These are phyloP conservation scores for Aegilops umbellulata DNA, from an alignment of 176 grass and related monocot species.

Conservation along the genomic window DNA sequence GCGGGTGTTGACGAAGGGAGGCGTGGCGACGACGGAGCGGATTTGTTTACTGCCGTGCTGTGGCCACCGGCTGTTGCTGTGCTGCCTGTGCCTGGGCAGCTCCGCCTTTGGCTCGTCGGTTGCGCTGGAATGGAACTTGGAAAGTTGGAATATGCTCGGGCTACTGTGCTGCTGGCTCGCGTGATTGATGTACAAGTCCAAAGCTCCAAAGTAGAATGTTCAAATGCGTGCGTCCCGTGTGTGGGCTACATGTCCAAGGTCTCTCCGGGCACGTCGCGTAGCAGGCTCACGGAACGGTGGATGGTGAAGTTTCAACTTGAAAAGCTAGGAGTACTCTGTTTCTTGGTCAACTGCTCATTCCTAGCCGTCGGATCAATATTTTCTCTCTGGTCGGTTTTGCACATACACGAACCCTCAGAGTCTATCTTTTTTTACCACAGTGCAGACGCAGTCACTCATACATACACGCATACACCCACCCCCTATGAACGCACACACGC, in stretches of 20 bases:
- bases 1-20: slow-evolving; percentile 42
- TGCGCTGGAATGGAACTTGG: background rate
- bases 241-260: background rate
- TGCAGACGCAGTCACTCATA: too few species aligned
- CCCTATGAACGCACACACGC: too few species aligned
- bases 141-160: background rate
- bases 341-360: too few species aligned
- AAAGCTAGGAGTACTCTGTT: background rate
- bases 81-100: background rate
- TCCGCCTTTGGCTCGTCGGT: slow-evolving; percentile 11
- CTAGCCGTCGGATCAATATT: too few species aligned
- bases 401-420: too few species aligned
- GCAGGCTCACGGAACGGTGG: background rate
- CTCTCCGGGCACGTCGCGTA: background rate
- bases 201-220: background rate
- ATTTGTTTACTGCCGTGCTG: slow-evolving; percentile 24
- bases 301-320: background rate
- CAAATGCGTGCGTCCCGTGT: too few species aligned
- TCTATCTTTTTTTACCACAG: too few species aligned
- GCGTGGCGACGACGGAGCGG: background rate
- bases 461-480: too few species aligned
- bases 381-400: too few species aligned
- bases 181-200: background rate
- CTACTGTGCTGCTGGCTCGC: background rate
- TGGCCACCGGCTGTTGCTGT: slow-evolving; percentile 15